phyloP scores from a whole-genome alignment of 345 rosid species.

The Gossypioides kirkii region DNA sequence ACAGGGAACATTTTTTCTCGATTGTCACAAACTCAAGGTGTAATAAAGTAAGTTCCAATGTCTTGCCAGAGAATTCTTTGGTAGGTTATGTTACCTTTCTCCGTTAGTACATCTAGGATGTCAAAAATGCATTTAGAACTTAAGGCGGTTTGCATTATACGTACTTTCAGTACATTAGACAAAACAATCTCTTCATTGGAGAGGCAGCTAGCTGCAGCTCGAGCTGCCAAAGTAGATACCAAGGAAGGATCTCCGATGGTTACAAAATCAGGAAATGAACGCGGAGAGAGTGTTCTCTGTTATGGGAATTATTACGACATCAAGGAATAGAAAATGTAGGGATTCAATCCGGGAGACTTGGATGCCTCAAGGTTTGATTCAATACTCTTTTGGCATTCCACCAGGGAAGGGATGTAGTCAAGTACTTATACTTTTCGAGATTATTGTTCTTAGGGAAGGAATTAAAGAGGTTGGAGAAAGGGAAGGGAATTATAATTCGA shows the following conservation, averaged over 20 bases:
- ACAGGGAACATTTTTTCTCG: conserved; percentile 71
- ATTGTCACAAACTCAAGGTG: conserved; percentile 81
- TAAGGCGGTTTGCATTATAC: neutral
- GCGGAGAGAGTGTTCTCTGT: conserved; percentile 66
- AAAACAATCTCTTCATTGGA: conserved; percentile 71
- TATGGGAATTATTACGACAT: conserved; percentile 74
- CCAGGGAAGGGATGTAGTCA: conserved; percentile 2
- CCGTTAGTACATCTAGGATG: neutral
- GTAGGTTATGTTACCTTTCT: neutral
- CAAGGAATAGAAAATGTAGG: conserved; percentile 69
- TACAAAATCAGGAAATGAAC: conserved; percentile 43
- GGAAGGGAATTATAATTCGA: conserved; percentile 61
- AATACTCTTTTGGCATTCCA: neutral
- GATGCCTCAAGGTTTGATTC: conserved; percentile 66
- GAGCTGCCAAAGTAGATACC: conserved; percentile 46
- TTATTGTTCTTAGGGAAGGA: conserved; percentile 44
- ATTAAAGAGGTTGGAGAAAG: conserved; percentile 57
- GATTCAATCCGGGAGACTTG: conserved; percentile 72
- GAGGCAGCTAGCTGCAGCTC: conserved; percentile 70
- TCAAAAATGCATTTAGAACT: neutral
- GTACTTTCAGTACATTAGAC: conserved; percentile 54
- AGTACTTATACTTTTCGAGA: conserved; percentile 13
- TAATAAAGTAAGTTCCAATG: conserved; percentile 55
- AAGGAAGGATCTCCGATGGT: conserved; percentile 36
- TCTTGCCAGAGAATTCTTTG: conserved; percentile 4